Conservation (phyloP, 2,329 filamentous ascomycete genomes). For the Ceratocystis alfenasii region DNA sequence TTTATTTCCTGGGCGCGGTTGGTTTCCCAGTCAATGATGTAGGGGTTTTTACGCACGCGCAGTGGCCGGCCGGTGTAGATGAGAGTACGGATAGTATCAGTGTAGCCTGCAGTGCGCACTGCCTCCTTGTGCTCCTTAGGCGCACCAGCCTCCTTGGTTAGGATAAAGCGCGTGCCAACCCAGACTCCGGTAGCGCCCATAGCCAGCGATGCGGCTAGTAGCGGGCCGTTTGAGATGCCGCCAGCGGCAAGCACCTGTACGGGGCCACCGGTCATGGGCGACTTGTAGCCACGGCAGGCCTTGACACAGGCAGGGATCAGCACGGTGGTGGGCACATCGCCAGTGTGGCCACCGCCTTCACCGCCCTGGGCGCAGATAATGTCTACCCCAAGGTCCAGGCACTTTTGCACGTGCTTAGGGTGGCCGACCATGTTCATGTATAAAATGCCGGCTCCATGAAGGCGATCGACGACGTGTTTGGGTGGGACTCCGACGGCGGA, state of each 20-base stretch:
- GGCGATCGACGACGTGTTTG: constrained; percentile 73
- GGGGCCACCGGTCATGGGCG: constrained; percentile 71
- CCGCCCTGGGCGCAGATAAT: constrained; percentile 98
- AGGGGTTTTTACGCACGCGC: constrained; percentile 83
- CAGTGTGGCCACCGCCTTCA: constrained; percentile 93
- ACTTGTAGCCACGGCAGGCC: constrained; percentile 67
- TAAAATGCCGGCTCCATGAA: constrained; percentile 76
- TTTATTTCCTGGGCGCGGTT: constrained; percentile 86
- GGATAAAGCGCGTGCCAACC: constrained; percentile 93
- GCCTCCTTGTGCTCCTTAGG: constrained; percentile 91
- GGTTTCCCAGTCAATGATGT: constrained; percentile 92
- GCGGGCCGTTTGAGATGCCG: constrained; percentile 85
- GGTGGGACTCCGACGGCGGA: constrained; percentile 92
- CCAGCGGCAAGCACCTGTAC: constrained; percentile 90
- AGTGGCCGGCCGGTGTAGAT: constrained; percentile 97
- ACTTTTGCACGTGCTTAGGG: constrained; percentile 97
- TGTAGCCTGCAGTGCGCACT: constrained; percentile 78
- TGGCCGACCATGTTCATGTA: constrained; percentile 99
- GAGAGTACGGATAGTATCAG: constrained; percentile 92
- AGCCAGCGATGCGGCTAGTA: constrained; percentile 79
- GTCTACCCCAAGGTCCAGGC: constrained; percentile 79
- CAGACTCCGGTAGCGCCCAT: constrained; percentile 87
- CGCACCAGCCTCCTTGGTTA: constrained; percentile 87
- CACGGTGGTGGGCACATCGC: constrained; percentile 81
- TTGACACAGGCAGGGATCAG: constrained; percentile 88